Evolutionary conservation across 2,329 filamentous ascomycete species (phyloP), one percentile per base, ranked within the genome.

Genomic region (Paracoccidioides brasiliensis): DNA sequence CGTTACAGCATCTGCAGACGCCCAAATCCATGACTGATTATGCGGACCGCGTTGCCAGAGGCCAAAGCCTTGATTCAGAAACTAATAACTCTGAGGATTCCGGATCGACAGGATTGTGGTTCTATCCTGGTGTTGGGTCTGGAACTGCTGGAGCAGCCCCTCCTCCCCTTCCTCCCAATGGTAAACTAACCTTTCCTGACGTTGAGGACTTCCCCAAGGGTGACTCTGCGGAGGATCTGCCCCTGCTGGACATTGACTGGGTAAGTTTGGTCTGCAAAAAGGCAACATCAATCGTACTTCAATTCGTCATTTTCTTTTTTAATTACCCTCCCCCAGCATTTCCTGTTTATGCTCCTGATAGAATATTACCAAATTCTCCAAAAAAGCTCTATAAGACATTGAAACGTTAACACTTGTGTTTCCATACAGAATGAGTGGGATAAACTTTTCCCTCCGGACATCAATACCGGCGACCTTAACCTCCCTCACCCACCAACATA

Each of bases 221-320:
- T 55, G 32, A 58, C 52, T 53, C 61, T 53, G 49, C 63, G 58
- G 60, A 64, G 54, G 57, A 65, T 60, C 55, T 69, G 32, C 60
- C 70, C 56, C 70, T 74, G 67, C 64, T 81, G 43, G 79, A 80
- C 55, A 80, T 86, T 59, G 82, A 86, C 61, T 86, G 82, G 83
- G 82, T 84, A 69, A 71, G 80, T 74, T 28, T 42, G n/a, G n/a
- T 45, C 43, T 5, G 6, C 43, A 12, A 12, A 28, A 6, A 32
- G 9, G 14, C 33, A 6, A 46, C 33, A 32, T 9, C 44, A 3
- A 3, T 46, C 44, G 10, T 6, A 14, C 28, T 42, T 42, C 40
- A 6, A 42, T 30, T 45, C 15, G 43, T 28, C 10, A 49, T 49
- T 49, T 55, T 44, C 15, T 53, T 46, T 14, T 41, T 53, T 40